Base-by-base conservation (phyloP, 163 green algal species). In the Chloromonas sp. region DNA sequence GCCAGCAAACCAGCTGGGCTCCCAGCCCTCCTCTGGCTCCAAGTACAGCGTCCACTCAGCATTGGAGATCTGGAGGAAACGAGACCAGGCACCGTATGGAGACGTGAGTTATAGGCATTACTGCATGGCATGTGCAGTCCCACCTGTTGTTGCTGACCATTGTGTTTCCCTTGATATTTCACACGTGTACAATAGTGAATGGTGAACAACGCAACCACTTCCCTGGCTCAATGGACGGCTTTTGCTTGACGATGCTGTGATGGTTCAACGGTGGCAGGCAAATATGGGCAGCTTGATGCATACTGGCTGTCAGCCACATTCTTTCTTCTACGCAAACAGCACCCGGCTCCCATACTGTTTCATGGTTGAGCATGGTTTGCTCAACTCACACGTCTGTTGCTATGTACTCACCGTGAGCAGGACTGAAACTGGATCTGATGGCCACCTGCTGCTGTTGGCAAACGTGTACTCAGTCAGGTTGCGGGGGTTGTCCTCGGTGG, bases 31-130 rank as follows among this genome's bases (percentile, higher is more conserved):
- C 1, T 78, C 61, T 2, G 85, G 85, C 79, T 87, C 84, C 60
- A 90, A 74, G 82, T 88, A 87, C 60, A 88, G 58, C 11, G 71
- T 62, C 84, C 86, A 90, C 58, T 82, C 62, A 0, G 83, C 66
- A 58, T 83, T 86, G 83, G 78, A 82, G 60, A 83, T 61, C 77
- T 76, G 62, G 11, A 61, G 14, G 66, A 8, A 76, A 11, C 8
- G 66, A 8, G 11, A 11, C 5, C 66, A 61, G 77, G 14, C 14
- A 57, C 8, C 11, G 2, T n/a, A 59, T n/a, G 8, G 74, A 80
- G 74, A 15, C 74, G 14, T 5, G 74, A 15, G 36, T 2, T 80
- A 5, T 57, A 2, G 61, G 77, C 15, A 81, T 1, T 14, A 60
- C 3, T 81, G 57, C 77, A 11, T 11, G 77, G 1, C 1, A 81